Evolutionary conservation across 768 basidiomycete species (phyloP).

Genomic region (Omphalotus guepiniiformis): DNA sequence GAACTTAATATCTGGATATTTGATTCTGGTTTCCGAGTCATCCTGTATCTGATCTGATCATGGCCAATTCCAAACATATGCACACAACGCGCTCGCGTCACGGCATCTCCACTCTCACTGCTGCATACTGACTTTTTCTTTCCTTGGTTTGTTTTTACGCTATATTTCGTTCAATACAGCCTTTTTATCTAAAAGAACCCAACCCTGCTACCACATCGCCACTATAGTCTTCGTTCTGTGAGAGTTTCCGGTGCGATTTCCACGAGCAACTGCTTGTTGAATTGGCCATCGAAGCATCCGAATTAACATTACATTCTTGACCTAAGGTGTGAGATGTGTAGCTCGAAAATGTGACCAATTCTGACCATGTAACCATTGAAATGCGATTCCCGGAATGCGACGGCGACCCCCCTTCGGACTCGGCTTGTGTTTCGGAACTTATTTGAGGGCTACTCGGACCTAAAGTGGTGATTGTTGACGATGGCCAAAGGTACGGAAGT

Average conservation of each 20-base stretch:
- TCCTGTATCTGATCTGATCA: no score
- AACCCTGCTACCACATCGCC: constrained; percentile 1
- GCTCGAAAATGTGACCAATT: constrained; percentile 7
- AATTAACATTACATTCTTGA: background rate
- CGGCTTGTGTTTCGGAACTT: background rate
- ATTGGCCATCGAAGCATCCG: background rate
- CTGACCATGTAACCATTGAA: constrained; percentile 6
- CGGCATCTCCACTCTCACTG: no score
- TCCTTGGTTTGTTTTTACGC: no score
- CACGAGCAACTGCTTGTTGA: background rate
- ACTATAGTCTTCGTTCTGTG: background rate
- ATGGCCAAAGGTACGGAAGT: background rate
- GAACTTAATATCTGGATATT: no score
- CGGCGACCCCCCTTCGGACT: background rate
- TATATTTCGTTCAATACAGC: no score
- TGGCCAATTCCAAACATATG: no score
- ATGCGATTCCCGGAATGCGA: background rate
- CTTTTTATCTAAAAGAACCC: constrained; percentile 7
- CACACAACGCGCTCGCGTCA: no score
- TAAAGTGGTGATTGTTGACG: background rate
- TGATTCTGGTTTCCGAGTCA: no score
- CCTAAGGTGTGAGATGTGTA: background rate
- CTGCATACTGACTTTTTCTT: no score
- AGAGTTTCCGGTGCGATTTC: background rate
- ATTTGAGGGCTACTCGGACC: background rate